These are phyloP conservation scores for Phyllosticta citrichinensis DNA, from an alignment of 2,329 filamentous ascomycete species.

Conservation along the genomic window DNA sequence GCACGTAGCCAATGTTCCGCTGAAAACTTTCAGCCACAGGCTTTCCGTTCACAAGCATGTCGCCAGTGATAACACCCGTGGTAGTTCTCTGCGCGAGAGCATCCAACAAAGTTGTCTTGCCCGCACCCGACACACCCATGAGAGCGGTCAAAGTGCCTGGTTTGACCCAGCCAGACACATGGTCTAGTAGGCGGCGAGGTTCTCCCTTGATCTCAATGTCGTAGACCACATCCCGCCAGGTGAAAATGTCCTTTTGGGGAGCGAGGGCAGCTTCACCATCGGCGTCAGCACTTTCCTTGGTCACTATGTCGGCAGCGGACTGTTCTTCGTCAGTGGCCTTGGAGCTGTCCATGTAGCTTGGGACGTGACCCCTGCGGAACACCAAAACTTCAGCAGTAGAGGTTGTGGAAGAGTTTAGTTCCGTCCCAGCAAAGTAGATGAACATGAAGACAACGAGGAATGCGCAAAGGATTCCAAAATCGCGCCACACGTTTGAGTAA, in stretches of 20 bases:
- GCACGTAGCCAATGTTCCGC: constrained; percentile 29
- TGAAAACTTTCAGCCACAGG: constrained; percentile 26
- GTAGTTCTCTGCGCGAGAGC: constrained; percentile 25
- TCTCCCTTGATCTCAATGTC: constrained; percentile 43
- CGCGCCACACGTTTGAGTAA: constrained; percentile 36
- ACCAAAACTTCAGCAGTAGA: constrained; percentile 59
- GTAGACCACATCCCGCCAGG: constrained; percentile 45
- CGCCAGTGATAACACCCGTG: constrained; percentile 29
- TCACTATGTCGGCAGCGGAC: constrained; percentile 18
- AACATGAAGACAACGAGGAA: constrained; percentile 56
- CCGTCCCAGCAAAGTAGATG: constrained; percentile 53
- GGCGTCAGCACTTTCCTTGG: constrained; percentile 15
- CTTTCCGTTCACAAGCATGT: constrained; percentile 30
- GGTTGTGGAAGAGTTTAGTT: constrained; percentile 37
- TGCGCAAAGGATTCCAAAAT: constrained; percentile 56
- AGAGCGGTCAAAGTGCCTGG: constrained; percentile 44
- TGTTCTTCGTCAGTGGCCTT: constrained; percentile 27
- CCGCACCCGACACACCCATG: constrained; percentile 29
- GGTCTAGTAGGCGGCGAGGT: constrained; percentile 41
- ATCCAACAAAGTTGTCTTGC: constrained; percentile 29
- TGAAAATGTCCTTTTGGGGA: constrained; percentile 53
- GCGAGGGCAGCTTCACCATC: constrained; percentile 22
- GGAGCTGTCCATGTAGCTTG: constrained; percentile 27
- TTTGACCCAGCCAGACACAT: constrained; percentile 46
- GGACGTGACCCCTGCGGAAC: constrained; percentile 42